Evolutionary conservation across 345 rosid species (phyloP), one percentile per base, ranked within the genome.

Genomic region (Leavenworthia alabamica): DNA sequence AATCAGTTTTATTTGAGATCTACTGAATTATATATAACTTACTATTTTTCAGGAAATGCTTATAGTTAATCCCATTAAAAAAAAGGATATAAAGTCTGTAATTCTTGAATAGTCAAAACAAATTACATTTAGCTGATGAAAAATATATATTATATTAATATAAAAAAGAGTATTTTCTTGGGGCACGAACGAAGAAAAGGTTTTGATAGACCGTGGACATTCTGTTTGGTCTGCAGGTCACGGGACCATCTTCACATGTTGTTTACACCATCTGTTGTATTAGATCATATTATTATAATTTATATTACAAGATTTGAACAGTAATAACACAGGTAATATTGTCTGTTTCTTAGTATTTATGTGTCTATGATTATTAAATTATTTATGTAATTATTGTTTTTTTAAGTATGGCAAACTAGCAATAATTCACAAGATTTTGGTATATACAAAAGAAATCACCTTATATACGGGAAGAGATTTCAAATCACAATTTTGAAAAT

Each of bases 241-340:
- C 67, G 62, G 73, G 62, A 44, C 62, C 13, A 61, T 20, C 68
- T 45, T 69, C 73, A 69, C 50, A 69, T 69, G 68, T 20, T 45
- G n/a, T 28, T 37, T 61, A 43, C 55, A 49, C 68, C 48, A 52
- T 53, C 40, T 46, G 6, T 6, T 67, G 23, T 62, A 17, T 36
- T 16, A 13, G 43, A 7, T 37, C 47, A n/a, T 37, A 67, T 46
- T 35, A 28, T 47, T 67, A 47, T 47, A 27, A 2, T 48, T 4
- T 56, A 40, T 35, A 7, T 54, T 22, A 48, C 65, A 67, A 41
- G 53, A 58, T 59, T 40, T 49, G 36, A 31, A 66, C 64, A 49
- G 52, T 40, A 15, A 15, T 15, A 0, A 61, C 31, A 53, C 62
- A 68, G 13, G 19, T 60, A 60, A 36, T 22, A 44, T 19, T 52